Conservation (phyloP, 2,329 filamentous ascomycete species). For the Tolypocladium tundrense region DNA sequence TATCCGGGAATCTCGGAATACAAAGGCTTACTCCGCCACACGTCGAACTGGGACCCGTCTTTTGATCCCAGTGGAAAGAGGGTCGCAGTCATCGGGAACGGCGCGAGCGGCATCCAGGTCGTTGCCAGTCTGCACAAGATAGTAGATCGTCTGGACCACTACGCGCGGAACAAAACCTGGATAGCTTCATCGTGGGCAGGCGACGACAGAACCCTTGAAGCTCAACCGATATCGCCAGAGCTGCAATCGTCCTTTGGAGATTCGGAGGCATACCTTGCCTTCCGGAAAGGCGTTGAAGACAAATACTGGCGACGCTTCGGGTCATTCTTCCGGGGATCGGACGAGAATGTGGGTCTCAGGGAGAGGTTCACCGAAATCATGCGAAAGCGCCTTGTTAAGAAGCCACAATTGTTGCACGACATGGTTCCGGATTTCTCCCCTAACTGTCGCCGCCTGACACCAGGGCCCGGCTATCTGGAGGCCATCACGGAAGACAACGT, state of each 20-base stretch:
- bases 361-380: constrained; percentile 38
- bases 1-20: constrained; percentile 47
- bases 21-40: constrained; percentile 46
- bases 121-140: constrained; percentile 40
- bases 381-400: constrained; percentile 38
- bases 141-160: constrained; percentile 48
- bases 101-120: constrained; percentile 49
- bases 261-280: constrained; percentile 48
- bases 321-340: constrained; percentile 41
- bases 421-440: constrained; percentile 54
- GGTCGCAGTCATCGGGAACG: constrained; percentile 53
- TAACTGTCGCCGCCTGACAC: constrained; percentile 54
- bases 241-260: constrained; percentile 50
- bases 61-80: constrained; percentile 39
- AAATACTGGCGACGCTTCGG: constrained; percentile 52
- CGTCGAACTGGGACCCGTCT: constrained; percentile 46
- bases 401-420: constrained; percentile 43
- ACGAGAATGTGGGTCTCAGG: constrained; percentile 35
- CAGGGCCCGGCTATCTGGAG: constrained; percentile 58
- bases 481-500: constrained; percentile 52
- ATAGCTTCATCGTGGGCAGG: constrained; percentile 53
- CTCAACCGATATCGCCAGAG: constrained; percentile 44
- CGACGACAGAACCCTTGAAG: constrained; percentile 41
- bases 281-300: constrained; percentile 45
- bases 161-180: constrained; percentile 57